Evolutionary conservation across 768 basidiomycete genomes (phyloP), one percentile per base, ranked within the genome.

Genomic region (Cyathus striatus): DNA sequence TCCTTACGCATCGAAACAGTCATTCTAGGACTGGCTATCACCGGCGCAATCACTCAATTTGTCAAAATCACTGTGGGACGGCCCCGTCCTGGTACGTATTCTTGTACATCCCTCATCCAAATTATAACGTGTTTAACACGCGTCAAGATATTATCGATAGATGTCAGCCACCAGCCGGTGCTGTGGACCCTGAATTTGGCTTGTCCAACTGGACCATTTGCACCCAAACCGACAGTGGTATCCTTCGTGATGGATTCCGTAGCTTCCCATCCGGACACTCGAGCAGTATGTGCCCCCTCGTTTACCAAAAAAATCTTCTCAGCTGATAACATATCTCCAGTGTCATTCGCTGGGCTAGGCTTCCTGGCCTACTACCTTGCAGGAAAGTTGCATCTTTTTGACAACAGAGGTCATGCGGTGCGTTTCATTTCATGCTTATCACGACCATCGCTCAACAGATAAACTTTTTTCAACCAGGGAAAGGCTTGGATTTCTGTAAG

Each of bases 251-350:
- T 63, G 94, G 93, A 1, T 97, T 90, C 69, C 78, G 88, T 52
- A 93, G 90, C 56, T 96, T 97, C 61, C 86, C 86, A 12, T 90
- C 88, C 42, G 94, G 94, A 1, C 93, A 96, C 63, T 84, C 90
- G 3, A 91, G 89, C 51, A 47, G 91, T 93, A 63, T 39, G 85
- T 66, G 12, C 14, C 41, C 5, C 24, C 25, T 18, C 6, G n/a
- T n/a, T 5, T 20, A 17, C 20, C 24, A 18, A 20, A 27, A 46
- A 24, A 35, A n/a, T 33, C 41, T 26, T 34, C 16, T 20, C 14
- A 45, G 38, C 17, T 18, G 13, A 37, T 47, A 21, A 26, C 27
- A 47, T 40, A 45, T 25, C 34, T 34, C 7, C 51, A 90, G 91
- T 95, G 42, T 90, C 93, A 0, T 97, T 95, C 58, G 90, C 92